phyloP scores from a whole-genome alignment of 2,329 filamentous ascomycete genomes.

The Hortaea sp. region DNA sequence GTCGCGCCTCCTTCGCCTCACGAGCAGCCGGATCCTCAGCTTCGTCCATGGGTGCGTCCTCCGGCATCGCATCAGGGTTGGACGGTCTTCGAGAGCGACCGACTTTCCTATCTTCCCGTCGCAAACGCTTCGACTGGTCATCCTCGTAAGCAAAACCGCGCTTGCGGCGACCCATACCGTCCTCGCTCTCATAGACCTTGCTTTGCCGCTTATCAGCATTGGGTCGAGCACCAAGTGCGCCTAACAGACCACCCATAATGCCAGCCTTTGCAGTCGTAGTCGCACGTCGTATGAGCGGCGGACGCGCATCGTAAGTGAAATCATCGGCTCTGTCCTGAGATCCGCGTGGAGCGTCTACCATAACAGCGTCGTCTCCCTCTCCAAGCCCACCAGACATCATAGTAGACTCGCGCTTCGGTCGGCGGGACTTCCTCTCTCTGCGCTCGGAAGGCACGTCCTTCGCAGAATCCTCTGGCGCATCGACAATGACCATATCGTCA shows the following conservation, averaged over 20 bases:
- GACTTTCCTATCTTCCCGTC: conserved; percentile 27
- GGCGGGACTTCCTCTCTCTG: conserved; percentile 28
- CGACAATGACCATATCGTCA: conserved; percentile 50
- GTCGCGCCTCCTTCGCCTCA: conserved; percentile 20
- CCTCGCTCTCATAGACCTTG: conserved; percentile 26
- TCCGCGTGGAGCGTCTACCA: conserved; percentile 30
- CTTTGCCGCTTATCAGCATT: conserved; percentile 19
- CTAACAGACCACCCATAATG: conserved; percentile 48
- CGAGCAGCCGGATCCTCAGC: conserved; percentile 20
- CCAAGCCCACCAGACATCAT: conserved; percentile 29
- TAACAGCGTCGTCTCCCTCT: conserved; percentile 32
- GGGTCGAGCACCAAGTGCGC: conserved; percentile 24
- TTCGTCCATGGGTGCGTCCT: conserved; percentile 19
- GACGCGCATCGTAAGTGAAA: conserved; percentile 43
- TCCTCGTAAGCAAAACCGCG: conserved; percentile 23
- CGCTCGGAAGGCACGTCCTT: conserved; percentile 21
- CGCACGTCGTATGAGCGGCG: conserved; percentile 46
- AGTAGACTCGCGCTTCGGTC: conserved; percentile 31
- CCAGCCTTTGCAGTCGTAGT: conserved; percentile 49
- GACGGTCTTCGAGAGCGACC: conserved; percentile 20
- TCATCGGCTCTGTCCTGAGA: conserved; percentile 39
- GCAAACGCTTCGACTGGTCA: conserved; percentile 24
- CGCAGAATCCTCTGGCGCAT: conserved; percentile 34
- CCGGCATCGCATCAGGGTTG: conserved; percentile 18
- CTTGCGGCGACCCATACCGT: conserved; percentile 21